Base-by-base conservation (phyloP, 306 rosid genomes). In the Aeschynomene evenia region DNA sequence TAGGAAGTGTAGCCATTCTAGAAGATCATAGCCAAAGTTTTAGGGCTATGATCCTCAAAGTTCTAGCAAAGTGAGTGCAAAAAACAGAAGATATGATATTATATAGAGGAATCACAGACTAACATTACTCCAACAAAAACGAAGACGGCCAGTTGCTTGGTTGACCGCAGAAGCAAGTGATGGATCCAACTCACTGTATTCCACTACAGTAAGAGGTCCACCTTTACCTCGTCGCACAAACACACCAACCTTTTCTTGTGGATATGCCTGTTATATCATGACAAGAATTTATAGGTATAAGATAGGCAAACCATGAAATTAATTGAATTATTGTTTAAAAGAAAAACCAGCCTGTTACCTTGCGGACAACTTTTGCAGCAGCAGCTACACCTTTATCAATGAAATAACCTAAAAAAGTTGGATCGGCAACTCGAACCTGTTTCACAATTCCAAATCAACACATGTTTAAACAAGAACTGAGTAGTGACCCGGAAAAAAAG, bases 401-500 rank as follows among this genome's bases (percentile, higher is more conserved):
- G 83, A 94, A 94, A 85, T 87, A 94, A 15, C 99, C 99, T 82
- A 94, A 65, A 83, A 94, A 91, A 24, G 89, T 79, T 54, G 99
- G 99, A 84, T 94, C 99, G 46, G 99, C 89, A 57, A 94, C 99
- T 21, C 96, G 95, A 72, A 94, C 99, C 98, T 92, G 89, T 76
- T 69, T 79, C 76, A 84, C 59, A 79, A 76, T 66, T 60, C 77
- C 77, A 16, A 61, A 79, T 77, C 80, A 79, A 51, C 73, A 80
- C 50, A 6, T 51, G 53, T 68, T 55, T 43, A 65, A 59, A 67
- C 21, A 68, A 62, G 66, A 78, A 71, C 20, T 4, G 33, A 59
- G 26, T 37, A 61, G 42, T 33, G 58, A 60, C 75, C 56, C 39
- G 52, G 48, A 55, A 75, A 26, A n/a, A 50, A 21, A n/a, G 37